These are phyloP conservation scores for Nevesoporus exiguus DNA, from an alignment of 768 basidiomycete species.

Conservation along the genomic window DNA sequence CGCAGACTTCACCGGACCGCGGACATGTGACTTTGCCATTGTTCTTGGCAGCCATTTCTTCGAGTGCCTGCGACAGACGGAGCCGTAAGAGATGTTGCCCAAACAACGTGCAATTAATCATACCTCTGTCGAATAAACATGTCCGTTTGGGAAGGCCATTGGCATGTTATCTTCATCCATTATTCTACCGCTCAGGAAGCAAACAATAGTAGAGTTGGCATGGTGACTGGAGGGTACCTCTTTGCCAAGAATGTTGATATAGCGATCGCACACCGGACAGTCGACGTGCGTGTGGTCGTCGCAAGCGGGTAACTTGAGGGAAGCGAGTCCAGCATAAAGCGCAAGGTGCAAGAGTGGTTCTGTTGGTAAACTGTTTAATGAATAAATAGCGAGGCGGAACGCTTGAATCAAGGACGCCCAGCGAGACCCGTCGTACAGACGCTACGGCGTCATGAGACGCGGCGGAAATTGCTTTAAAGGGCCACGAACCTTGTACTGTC, in stretches of 20 bases:
- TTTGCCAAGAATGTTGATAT: slow-evolving; percentile 69
- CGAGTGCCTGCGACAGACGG: slow-evolving; percentile 55
- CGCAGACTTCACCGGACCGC: slow-evolving; percentile 59
- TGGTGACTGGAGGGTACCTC: slow-evolving; percentile 94
- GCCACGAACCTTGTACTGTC: slow-evolving; percentile 71
- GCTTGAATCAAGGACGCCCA: slow-evolving; percentile 74
- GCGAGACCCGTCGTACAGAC: slow-evolving; percentile 75
- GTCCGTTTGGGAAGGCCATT: slow-evolving; percentile 85
- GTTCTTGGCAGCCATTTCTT: slow-evolving; percentile 83
- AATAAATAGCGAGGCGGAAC: slow-evolving; percentile 85
- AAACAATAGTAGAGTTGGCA: slow-evolving; percentile 93
- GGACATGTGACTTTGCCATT: slow-evolving; percentile 84
- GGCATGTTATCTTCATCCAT: slow-evolving; percentile 95
- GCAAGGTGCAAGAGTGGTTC: slow-evolving; percentile 86
- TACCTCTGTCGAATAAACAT: slow-evolving; percentile 93
- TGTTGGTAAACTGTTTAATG: slow-evolving; percentile 81
- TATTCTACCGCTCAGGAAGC: slow-evolving; percentile 84
- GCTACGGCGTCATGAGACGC: slow-evolving; percentile 41
- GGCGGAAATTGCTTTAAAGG: slow-evolving; percentile 1
- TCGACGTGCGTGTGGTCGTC: slow-evolving; percentile 65
- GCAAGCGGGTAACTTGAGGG: slow-evolving; percentile 87
- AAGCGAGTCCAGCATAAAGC: slow-evolving; percentile 86
- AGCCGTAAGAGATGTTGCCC: slow-evolving; percentile 12
- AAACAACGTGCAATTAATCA: slow-evolving; percentile 25
- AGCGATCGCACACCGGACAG: slow-evolving; percentile 87